Conservation (phyloP, 257 asterid species). For the Salvia rosmarinus region DNA sequence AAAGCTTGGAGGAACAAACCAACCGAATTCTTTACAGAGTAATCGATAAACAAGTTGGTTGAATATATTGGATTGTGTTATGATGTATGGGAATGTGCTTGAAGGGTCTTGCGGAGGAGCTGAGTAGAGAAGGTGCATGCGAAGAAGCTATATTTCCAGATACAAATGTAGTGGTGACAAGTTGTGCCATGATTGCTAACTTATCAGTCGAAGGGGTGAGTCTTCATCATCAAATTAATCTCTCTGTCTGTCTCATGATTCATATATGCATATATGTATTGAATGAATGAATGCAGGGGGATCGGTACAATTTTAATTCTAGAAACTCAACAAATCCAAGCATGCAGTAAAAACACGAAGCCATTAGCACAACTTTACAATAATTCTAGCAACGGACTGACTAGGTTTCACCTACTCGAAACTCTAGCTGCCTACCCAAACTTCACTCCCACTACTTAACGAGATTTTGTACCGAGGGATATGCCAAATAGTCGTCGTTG, state of each 20-base stretch:
- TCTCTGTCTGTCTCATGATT: background rate
- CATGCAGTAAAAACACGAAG: background rate
- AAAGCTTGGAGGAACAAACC: conserved; percentile 73
- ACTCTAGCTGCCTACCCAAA: too few relatives aligned
- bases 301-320: conserved; percentile 56
- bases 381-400: background rate
- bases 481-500: background rate
- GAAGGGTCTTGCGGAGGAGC: conserved; percentile 80
- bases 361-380: conserved; percentile 9
- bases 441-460: too few relatives aligned
- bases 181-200: conserved; percentile 81
- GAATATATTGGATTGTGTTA: too few relatives aligned
- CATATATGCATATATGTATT: background rate
- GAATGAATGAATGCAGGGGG: conserved; percentile 53
- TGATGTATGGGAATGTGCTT: background rate
- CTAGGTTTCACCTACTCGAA: too few relatives aligned
- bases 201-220: conserved; percentile 74
- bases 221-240: background rate
- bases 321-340: conserved; percentile 3
- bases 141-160: conserved; percentile 83
- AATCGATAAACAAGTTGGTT: background rate
- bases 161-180: conserved; percentile 49
- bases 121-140: conserved; percentile 86
- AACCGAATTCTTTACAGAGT: conserved; percentile 63
- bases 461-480: background rate